Evolutionary conservation across 2,329 filamentous ascomycete genomes (phyloP).

Genomic region (Xylaria sp.): DNA sequence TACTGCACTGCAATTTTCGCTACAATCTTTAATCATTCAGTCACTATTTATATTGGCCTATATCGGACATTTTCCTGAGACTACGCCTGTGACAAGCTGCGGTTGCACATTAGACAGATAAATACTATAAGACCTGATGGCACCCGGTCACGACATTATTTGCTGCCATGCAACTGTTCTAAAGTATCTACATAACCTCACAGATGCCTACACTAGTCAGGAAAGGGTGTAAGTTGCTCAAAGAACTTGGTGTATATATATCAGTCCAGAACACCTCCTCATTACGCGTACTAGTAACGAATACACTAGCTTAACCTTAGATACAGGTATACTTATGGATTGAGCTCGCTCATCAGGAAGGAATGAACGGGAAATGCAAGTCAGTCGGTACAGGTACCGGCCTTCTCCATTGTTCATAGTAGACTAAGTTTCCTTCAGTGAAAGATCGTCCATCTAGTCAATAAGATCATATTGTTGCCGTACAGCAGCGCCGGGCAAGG

Average conservation of each 20-base stretch:
- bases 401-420: neutral
- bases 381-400: neutral
- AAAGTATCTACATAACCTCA: neutral
- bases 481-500: neutral
- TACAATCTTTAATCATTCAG: neutral
- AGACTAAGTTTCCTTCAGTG: neutral
- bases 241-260: neutral
- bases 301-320: neutral
- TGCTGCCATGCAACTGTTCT: neutral
- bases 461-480: too few species aligned
- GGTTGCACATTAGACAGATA: neutral
- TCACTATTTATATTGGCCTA: neutral
- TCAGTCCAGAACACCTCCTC: neutral
- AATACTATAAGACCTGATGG: neutral
- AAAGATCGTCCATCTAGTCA: neutral
- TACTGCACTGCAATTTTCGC: too few species aligned
- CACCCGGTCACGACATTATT: neutral
- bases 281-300: conserved; percentile 2
- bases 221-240: neutral
- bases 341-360: too few species aligned
- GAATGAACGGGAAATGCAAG: neutral
- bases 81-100: neutral
- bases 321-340: too few species aligned
- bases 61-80: neutral
- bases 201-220: neutral